A percentile compares a stretch with the other conserved stretches of the same genome.
These are phyloP conservation scores for Solanum microdontum DNA, from an alignment of 257 asterid genomes.

Conservation along the genomic window DNA sequence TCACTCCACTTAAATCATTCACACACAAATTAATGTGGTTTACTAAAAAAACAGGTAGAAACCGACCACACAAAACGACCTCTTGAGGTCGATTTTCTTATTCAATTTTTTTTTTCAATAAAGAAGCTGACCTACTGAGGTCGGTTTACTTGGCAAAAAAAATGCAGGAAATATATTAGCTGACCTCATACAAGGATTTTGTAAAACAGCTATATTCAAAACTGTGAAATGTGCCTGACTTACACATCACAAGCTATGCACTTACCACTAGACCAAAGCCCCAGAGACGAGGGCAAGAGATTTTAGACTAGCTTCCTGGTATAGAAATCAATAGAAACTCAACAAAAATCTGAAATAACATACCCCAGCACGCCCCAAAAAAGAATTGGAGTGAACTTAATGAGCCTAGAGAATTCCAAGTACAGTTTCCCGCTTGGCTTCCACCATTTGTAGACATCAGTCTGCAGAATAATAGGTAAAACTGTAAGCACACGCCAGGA, in stretches of 20 bases:
- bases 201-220: no score
- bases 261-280: neutral
- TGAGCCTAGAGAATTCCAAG: slow-evolving; percentile 58
- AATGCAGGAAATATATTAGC: neutral
- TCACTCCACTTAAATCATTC: neutral
- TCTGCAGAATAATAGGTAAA: slow-evolving; percentile 39
- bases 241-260: neutral
- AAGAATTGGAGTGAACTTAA: slow-evolving; percentile 70
- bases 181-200: neutral
- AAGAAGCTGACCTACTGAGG: neutral
- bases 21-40: neutral
- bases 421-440: slow-evolving; percentile 63
- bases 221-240: neutral
- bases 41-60: neutral
- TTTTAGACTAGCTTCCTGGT: neutral
- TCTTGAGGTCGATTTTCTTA: neutral
- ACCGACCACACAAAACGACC: neutral
- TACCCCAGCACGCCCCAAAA: slow-evolving; percentile 96
- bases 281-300: neutral
- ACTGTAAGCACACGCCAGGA: neutral
- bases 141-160: neutral
- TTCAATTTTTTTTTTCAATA: neutral
- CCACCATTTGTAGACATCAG: slow-evolving; percentile 84
- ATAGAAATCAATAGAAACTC: neutral
- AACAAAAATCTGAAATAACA: slow-evolving; percentile 11